Evolutionary conservation across 177 flowering plant genomes (phyloP), one percentile per base, ranked within the genome.

Genomic region (Vitis hybrid): DNA sequence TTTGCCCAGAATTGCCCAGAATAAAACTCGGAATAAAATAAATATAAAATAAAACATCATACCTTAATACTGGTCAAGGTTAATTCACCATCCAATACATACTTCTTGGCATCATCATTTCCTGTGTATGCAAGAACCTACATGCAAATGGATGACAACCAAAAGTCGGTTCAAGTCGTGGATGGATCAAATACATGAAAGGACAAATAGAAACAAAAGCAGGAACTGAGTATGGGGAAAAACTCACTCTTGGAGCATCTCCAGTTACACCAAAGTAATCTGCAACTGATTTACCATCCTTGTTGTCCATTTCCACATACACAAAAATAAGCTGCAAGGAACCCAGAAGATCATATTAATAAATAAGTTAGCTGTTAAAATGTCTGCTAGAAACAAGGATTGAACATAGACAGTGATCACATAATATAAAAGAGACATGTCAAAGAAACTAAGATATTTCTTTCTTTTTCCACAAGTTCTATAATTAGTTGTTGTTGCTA

Each of bases 201-300:
- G 12, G 32, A n/a, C 30, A 68, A 50, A 21, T 40, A 7, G 45
- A 40, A 40, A 40, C 7, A 40, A 40, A 5, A 40, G 45, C 45
- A 40, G 45, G 45, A 40, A 40, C 9, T 7, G 8, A 40, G 45
- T 40, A 40, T 40, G 45, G 45, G 67, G 61, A 60, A 52, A 40
- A 40, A 4, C 17, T 66, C 81, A 86, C 87, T 52, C 30, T 68
- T 69, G 89, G 83, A 73, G 79, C 76, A 26, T 26, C 77, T 55
- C 83, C 88, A 55, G 75, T 67, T 32, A 83, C 72, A 51, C 89
- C 89, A 69, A 87, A 86, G 70, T 80, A 86, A 4, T 82, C 88
- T 67, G 89, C 74, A 61, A 86, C 85, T 15, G 88, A 85, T 70
- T 67, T 86, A 64, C 91, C 79, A 45, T 84, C 89, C 77, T 82